Percentiles rank a stretch among this genome's conserved stretches.
phyloP scores from a whole-genome alignment of 2,329 filamentous ascomycete species.

The Claviceps sp. region DNA sequence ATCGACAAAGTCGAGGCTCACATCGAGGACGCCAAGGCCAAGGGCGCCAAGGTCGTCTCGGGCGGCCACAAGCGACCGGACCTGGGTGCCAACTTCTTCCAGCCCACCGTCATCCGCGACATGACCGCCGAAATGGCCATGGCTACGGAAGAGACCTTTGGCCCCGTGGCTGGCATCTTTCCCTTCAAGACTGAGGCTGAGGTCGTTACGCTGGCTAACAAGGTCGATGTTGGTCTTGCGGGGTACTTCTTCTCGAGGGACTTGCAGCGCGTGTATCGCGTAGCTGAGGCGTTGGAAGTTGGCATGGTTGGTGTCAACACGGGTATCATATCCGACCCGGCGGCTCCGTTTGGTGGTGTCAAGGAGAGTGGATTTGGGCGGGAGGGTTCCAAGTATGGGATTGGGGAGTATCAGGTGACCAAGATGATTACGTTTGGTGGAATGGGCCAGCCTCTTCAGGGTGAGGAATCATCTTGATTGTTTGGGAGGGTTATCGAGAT shows the following conservation, averaged over 20 bases:
- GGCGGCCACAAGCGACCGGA: slow-evolving; percentile 64
- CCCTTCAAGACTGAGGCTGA: slow-evolving; percentile 80
- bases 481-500: background rate
- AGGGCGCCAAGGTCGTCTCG: slow-evolving; percentile 61
- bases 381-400: slow-evolving; percentile 65
- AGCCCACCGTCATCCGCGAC: slow-evolving; percentile 76
- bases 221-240: slow-evolving; percentile 72
- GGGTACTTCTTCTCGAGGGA: slow-evolving; percentile 81
- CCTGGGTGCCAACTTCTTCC: slow-evolving; percentile 74
- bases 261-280: slow-evolving; percentile 43
- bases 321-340: slow-evolving; percentile 47
- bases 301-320: slow-evolving; percentile 84
- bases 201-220: slow-evolving; percentile 73
- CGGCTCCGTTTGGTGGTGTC: slow-evolving; percentile 60
- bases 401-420: slow-evolving; percentile 61
- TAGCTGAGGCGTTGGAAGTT: slow-evolving; percentile 61
- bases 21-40: slow-evolving; percentile 62
- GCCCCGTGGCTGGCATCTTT: slow-evolving; percentile 83
- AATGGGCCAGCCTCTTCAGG: slow-evolving; percentile 41
- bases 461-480: slow-evolving; percentile 9
- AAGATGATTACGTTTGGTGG: slow-evolving; percentile 49
- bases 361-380: slow-evolving; percentile 72
- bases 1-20: slow-evolving; percentile 67
- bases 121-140: slow-evolving; percentile 80
- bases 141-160: slow-evolving; percentile 84